phyloP scores from a whole-genome alignment of 768 basidiomycete species.

The Tricholoma terreum region DNA sequence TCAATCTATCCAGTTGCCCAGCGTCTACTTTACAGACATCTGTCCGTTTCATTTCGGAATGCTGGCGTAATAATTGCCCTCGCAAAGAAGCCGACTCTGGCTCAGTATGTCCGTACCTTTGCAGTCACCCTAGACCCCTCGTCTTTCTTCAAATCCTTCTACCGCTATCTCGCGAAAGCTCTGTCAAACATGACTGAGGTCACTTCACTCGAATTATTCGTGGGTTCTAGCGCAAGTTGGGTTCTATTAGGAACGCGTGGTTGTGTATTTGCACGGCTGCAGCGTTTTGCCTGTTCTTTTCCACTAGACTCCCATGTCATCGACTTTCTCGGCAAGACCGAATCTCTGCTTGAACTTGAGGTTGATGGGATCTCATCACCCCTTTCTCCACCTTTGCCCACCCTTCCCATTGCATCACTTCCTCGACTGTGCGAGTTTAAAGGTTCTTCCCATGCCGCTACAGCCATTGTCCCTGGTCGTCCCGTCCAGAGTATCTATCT shows the following conservation, averaged over 20 bases:
- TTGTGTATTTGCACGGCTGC: slow-evolving; percentile 44
- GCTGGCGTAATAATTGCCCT: slow-evolving; percentile 53
- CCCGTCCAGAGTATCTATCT: slow-evolving; percentile 65
- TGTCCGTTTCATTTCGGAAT: slow-evolving; percentile 48
- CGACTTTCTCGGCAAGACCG: slow-evolving; percentile 54
- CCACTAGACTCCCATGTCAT: slow-evolving; percentile 56
- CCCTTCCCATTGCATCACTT: slow-evolving; percentile 36
- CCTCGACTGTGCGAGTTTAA: slow-evolving; percentile 54
- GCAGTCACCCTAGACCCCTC: slow-evolving; percentile 47
- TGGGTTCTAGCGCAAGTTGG: slow-evolving; percentile 54
- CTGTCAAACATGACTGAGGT: slow-evolving; percentile 61
- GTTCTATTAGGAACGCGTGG: slow-evolving; percentile 37
- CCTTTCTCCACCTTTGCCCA: slow-evolving; percentile 29
- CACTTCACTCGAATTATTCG: slow-evolving; percentile 50
- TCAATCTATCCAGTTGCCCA: slow-evolving; percentile 48
- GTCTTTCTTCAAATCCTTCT: slow-evolving; percentile 45
- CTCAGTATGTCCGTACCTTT: slow-evolving; percentile 60
- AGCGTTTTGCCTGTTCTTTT: slow-evolving; percentile 58
- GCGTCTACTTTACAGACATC: slow-evolving; percentile 59
- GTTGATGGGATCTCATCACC: slow-evolving; percentile 37
- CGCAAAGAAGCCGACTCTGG: slow-evolving; percentile 53
- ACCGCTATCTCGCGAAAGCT: slow-evolving; percentile 47
- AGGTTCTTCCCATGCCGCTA: slow-evolving; percentile 56
- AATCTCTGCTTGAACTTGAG: slow-evolving; percentile 56
- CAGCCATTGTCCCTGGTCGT: slow-evolving; percentile 58